These are phyloP conservation scores for Uromyces viciae-fabae DNA, from an alignment of 1,284 basidiomycete genomes.

Conservation along the genomic window DNA sequence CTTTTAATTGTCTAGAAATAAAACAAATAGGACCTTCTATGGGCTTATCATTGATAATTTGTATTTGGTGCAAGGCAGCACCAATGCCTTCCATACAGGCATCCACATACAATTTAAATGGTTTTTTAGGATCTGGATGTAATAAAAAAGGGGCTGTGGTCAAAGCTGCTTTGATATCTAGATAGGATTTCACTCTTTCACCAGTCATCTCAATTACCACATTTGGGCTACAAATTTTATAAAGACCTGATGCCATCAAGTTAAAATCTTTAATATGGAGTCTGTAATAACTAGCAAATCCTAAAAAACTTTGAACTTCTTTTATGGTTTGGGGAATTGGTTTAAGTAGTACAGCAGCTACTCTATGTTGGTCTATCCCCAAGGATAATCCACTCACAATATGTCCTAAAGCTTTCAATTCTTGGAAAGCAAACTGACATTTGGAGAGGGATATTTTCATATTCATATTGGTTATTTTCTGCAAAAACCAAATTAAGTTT, in stretches of 20 bases:
- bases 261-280: neutral
- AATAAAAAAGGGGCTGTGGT: neutral
- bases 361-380: neutral
- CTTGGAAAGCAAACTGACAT: constrained; percentile 5
- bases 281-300: constrained; percentile 6
- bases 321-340: neutral
- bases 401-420: constrained; percentile 2
- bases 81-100: neutral
- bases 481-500: neutral
- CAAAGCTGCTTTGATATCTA: neutral
- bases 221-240: neutral
- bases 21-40: neutral
- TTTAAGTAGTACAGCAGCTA: constrained; percentile 6
- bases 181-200: constrained; percentile 3
- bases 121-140: neutral
- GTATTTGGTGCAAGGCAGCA: neutral
- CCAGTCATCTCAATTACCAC: neutral
- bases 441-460: constrained; percentile 8
- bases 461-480: neutral
- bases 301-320: neutral
- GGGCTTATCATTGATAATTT: neutral
- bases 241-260: neutral
- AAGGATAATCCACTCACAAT: neutral
- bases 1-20: neutral
- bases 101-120: neutral